These are phyloP conservation scores for Marchantia polymorpha DNA, from an alignment of 225 moss, liverwort and hornwort genomes.

Conservation along the genomic window DNA sequence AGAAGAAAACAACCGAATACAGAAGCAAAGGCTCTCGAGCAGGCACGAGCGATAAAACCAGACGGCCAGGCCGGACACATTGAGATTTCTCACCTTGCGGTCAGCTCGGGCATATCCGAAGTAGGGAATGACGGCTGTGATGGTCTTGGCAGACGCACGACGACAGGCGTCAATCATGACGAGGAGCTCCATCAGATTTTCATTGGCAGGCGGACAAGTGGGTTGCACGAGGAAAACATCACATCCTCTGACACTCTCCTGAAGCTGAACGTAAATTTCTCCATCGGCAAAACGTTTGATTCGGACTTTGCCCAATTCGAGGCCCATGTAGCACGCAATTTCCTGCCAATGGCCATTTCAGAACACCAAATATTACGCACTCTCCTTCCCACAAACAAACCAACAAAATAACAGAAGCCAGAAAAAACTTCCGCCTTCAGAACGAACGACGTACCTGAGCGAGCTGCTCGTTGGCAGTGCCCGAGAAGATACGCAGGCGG, in stretches of 20 bases:
- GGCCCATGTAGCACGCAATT: conserved; percentile 93
- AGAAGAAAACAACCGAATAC: no score
- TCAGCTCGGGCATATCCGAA: conserved; percentile 97
- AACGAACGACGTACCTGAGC: conserved; percentile 54
- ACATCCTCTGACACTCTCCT: conserved; percentile 91
- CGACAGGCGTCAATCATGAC: conserved; percentile 98
- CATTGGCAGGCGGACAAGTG: conserved; percentile 93
- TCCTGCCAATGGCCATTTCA: conserved; percentile 47
- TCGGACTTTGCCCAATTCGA: conserved; percentile 63
- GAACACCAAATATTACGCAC: background rate
- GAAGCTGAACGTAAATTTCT: conserved; percentile 90
- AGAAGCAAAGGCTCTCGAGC: no score
- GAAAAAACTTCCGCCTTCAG: background rate
- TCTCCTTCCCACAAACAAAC: background rate
- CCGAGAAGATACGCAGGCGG: conserved; percentile 89
- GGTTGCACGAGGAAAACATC: conserved; percentile 95
- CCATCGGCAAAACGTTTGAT: conserved; percentile 97
- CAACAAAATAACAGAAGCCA: background rate
- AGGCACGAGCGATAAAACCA: no score
- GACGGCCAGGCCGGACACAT: background rate
- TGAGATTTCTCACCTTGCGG: conserved; percentile 60
- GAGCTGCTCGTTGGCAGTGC: conserved; percentile 75
- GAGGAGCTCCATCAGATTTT: conserved; percentile 94
- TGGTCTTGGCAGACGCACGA: conserved; percentile 87
- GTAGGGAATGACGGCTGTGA: conserved; percentile 93